Percentiles rank a stretch among this genome's conserved stretches.
phyloP scores from a whole-genome alignment of 2,329 filamentous ascomycete genomes.

The Ambrosiella cleistominuta region DNA sequence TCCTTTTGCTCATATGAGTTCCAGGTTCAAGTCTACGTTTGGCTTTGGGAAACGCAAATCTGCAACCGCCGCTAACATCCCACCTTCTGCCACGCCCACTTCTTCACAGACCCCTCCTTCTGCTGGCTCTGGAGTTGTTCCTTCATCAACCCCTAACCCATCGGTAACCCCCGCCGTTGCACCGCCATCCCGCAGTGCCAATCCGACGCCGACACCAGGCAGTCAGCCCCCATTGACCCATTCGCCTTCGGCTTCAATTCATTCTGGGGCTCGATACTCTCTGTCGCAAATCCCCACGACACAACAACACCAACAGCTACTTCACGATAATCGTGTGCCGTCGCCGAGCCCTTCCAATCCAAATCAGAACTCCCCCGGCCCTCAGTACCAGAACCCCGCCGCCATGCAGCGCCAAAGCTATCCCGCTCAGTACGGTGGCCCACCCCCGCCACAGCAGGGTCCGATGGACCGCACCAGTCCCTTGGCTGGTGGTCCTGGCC shows the following conservation, averaged over 20 bases:
- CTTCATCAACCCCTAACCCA: constrained; percentile 22
- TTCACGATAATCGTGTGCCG: constrained; percentile 6
- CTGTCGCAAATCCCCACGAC: constrained; percentile 5
- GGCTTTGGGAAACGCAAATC: constrained; percentile 70
- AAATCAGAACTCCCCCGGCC: neutral
- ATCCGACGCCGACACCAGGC: constrained; percentile 4
- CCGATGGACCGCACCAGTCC: constrained; percentile 35
- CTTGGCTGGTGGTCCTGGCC: constrained; percentile 29
- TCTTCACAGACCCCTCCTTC: constrained; percentile 8
- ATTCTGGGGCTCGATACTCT: constrained; percentile 2
- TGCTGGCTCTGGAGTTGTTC: constrained; percentile 4
- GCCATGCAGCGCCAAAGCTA: constrained; percentile 44
- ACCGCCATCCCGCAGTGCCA: neutral
- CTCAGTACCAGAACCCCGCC: constrained; percentile 17
- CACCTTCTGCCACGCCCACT: constrained; percentile 16
- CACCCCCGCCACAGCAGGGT: constrained; percentile 2
- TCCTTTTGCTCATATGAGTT: constrained; percentile 42
- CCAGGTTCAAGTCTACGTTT: constrained; percentile 59
- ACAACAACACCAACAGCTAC: constrained; percentile 7
- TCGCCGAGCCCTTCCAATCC: constrained; percentile 28
- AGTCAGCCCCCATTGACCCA: neutral
- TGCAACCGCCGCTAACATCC: constrained; percentile 34
- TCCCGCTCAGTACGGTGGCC: constrained; percentile 10
- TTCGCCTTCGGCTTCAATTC: neutral
- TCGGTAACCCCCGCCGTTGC: constrained; percentile 16